Conservation (phyloP, 345 rosid species). For the Lepidium sativum region DNA sequence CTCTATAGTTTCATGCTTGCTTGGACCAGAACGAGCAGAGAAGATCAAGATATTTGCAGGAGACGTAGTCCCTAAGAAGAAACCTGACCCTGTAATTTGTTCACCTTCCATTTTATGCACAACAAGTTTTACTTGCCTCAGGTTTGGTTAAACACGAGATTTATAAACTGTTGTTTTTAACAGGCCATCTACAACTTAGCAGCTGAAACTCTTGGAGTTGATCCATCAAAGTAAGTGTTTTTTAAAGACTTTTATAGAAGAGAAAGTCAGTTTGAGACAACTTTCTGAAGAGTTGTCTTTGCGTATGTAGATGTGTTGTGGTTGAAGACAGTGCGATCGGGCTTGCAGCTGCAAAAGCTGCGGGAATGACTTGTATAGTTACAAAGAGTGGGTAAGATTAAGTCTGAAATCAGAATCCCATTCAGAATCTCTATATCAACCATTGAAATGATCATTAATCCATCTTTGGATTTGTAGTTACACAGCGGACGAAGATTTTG, state of each 20-base stretch:
- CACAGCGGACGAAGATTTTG: constrained; percentile 84
- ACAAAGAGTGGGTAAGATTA: constrained; percentile 77
- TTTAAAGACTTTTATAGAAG: background rate
- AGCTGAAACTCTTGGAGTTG: constrained; percentile 79
- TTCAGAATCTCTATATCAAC: background rate
- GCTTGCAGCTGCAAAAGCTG: constrained; percentile 94
- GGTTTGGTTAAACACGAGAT: background rate
- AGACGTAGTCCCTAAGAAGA: constrained; percentile 84
- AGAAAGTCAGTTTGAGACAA: background rate
- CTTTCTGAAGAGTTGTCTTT: background rate
- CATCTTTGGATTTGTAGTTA: constrained; percentile 39
- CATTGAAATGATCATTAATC: background rate
- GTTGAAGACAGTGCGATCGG: constrained; percentile 91
- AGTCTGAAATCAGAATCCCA: background rate
- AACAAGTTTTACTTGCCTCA: background rate
- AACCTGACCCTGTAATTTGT: constrained; percentile 74
- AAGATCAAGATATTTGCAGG: constrained; percentile 92
- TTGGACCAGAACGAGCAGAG: constrained; percentile 80
- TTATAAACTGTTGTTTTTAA: background rate
- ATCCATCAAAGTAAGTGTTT: constrained; percentile 63
- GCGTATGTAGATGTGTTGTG: constrained; percentile 60
- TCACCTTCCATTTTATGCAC: background rate
- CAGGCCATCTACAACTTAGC: constrained; percentile 89
- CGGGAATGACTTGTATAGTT: constrained; percentile 91
- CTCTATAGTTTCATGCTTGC: constrained; percentile 80